Base-by-base conservation (phyloP, 108 stramenopile genomes). In the Nitzschia inconspicua region DNA sequence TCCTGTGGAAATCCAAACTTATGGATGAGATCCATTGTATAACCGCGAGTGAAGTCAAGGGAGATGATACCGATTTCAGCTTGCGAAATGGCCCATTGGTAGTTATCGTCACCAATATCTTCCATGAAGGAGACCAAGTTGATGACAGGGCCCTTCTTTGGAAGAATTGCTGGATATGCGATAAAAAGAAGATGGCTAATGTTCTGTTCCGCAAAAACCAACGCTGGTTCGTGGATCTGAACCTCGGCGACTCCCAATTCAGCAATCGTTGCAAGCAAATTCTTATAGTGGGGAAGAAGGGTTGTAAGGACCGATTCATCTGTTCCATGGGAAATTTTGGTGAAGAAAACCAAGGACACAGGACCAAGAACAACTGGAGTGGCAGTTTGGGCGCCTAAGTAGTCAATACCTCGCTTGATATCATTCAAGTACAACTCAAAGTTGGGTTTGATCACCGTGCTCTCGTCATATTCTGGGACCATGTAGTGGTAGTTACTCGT, bases 401-500 rank as follows among this genome's bases (percentile, higher is more conserved):
- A 41, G n/a, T 14, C 16, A 24, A 76, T 25, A 4, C 80, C 83
- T 26, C 78, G 80, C 11, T 66, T 24, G 44, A 73, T 30, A 36
- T 52, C 54, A 6, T 37, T 54, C 16, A 72, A 57, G n/a, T 61
- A 59, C 22, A n/a, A 11, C 0, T 52, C 24, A 47, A 74, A 75
- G 67, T 68, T 52, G 14, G 76, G 32, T 3, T 31, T 18, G 16
- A 67, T 34, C 35, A 60, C 29, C 4, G 37, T 35, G 16, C 49
- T 20, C 19, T 47, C 58, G 29, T 79, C 73, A 27, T 77, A 50
- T 79, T 85, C 84, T n/a, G 84, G 78, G 20, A 82, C 80, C 47
- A 82, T 75, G 80, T 82, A 85, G 55, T 85, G 84, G 53, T 85
- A 85, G 75, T 85, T 85, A 39, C 72, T 70, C 31, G 80, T 78